A percentile compares a stretch with the other conserved stretches of the same genome.
These are phyloP conservation scores for Ilyonectria mors-panacis DNA, from an alignment of 2,329 filamentous ascomycete species.

Conservation along the genomic window DNA sequence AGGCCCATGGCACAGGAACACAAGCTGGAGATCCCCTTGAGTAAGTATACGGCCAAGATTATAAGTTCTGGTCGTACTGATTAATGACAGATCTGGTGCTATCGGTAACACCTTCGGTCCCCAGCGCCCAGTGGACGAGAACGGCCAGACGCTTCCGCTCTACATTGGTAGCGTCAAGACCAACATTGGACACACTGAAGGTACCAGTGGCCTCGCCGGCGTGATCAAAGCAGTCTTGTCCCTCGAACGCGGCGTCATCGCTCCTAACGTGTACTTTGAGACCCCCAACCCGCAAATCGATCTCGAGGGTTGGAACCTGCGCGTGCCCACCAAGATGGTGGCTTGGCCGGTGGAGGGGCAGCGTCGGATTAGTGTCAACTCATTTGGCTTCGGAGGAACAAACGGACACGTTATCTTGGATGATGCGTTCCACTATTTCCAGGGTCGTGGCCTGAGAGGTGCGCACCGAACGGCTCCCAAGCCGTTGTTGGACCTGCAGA, in stretches of 20 bases:
- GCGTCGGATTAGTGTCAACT: constrained; percentile 43
- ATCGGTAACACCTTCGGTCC: no score
- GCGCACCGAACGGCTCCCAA: constrained; percentile 9
- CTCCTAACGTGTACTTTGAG: constrained; percentile 43
- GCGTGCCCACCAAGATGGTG: constrained; percentile 35
- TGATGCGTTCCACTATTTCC: constrained; percentile 29
- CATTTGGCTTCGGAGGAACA: constrained; percentile 49
- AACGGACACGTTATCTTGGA: constrained; percentile 47
- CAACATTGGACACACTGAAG: constrained; percentile 53
- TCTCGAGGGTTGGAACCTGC: constrained; percentile 44
- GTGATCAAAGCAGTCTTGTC: constrained; percentile 47
- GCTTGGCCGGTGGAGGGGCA: constrained; percentile 32
- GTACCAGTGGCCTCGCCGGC: constrained; percentile 41
- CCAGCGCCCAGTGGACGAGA: constrained; percentile 2
- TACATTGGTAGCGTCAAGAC: constrained; percentile 62
- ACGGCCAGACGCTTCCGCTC: constrained; percentile 31
- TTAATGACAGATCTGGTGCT: no score
- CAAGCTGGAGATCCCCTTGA: constrained; percentile 39
- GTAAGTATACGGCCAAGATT: no score
- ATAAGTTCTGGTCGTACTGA: no score
- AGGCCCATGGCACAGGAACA: constrained; percentile 46
- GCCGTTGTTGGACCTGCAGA: not conserved
- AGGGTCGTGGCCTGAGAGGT: not conserved
- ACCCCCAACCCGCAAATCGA: constrained; percentile 44
- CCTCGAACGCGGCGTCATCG: constrained; percentile 42